These are phyloP conservation scores for Camellia oleifera DNA, from an alignment of 179 eudicot genomes.

Conservation along the genomic window DNA sequence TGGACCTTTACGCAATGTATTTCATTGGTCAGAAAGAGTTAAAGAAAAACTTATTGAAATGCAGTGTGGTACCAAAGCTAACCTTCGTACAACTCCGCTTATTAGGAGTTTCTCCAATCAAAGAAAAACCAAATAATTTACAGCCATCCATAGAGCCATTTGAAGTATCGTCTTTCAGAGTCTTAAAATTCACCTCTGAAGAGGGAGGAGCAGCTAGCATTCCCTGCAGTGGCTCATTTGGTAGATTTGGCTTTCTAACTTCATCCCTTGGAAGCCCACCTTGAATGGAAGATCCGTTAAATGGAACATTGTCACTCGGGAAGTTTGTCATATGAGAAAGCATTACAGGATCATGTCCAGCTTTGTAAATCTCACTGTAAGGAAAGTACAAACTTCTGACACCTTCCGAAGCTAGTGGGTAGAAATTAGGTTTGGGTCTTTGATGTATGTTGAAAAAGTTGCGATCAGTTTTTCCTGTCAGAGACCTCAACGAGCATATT, in stretches of 20 bases:
- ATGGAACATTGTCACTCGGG: slow-evolving; percentile 27
- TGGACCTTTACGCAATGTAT: slow-evolving; percentile 54
- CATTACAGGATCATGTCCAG: slow-evolving; percentile 30
- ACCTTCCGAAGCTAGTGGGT: slow-evolving; percentile 82
- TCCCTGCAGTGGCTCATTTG: slow-evolving; percentile 29
- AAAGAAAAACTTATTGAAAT: neutral
- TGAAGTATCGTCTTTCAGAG: slow-evolving; percentile 23
- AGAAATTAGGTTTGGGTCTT: slow-evolving; percentile 44
- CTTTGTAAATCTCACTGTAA: slow-evolving; percentile 33
- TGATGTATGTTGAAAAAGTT: slow-evolving; percentile 38
- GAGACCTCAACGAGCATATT: slow-evolving; percentile 73
- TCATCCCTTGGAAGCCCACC: slow-evolving; percentile 22
- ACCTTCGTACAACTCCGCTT: slow-evolving; percentile 92
- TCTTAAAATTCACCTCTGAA: slow-evolving; percentile 23
- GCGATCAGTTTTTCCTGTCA: slow-evolving; percentile 48
- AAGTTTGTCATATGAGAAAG: slow-evolving; percentile 30
- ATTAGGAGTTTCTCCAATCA: slow-evolving; percentile 46
- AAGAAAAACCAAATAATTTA: slow-evolving; percentile 68
- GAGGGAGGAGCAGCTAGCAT: slow-evolving; percentile 20
- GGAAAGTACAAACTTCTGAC: slow-evolving; percentile 54
- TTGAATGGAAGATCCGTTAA: slow-evolving; percentile 26
- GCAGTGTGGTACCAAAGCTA: slow-evolving; percentile 9
- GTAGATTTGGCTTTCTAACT: slow-evolving; percentile 23
- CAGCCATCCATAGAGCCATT: slow-evolving; percentile 34
- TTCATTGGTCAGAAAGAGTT: neutral